phyloP scores from a whole-genome alignment of 345 rosid species.

The Trapa bicornis region DNA sequence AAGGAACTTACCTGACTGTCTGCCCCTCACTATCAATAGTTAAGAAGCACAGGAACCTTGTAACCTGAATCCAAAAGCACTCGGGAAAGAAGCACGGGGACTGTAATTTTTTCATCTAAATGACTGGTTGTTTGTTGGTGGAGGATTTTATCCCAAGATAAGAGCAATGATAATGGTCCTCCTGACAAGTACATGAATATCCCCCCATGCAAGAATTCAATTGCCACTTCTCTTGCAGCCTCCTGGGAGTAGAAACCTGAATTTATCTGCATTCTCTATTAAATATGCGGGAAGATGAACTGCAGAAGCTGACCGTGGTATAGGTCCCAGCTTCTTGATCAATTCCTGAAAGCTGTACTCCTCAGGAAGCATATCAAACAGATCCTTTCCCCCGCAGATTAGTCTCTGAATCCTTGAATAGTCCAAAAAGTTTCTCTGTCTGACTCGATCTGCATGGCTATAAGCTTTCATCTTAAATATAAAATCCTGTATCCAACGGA shows the following conservation, averaged over 20 bases:
- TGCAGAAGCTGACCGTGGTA: conserved; percentile 66
- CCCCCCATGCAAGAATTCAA: conserved; percentile 1
- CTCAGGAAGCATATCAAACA: conserved; percentile 86
- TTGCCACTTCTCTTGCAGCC: conserved; percentile 46
- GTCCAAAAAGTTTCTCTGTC: conserved; percentile 31
- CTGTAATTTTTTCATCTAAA: not conserved
- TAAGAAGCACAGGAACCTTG: not conserved
- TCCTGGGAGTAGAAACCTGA: conserved; percentile 80
- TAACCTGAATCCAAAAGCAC: not conserved
- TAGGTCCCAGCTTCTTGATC: conserved; percentile 75
- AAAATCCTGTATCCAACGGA: conserved; percentile 45
- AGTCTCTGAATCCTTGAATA: conserved; percentile 45
- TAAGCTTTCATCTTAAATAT: conserved; percentile 84
- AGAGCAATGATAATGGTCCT: not conserved
- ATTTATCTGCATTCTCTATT: conserved; percentile 63
- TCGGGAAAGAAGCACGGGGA: not conserved
- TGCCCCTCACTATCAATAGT: not conserved
- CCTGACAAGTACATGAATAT: not conserved
- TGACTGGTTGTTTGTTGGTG: not conserved
- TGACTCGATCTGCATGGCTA: conserved; percentile 88
- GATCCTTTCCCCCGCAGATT: conserved; percentile 63
- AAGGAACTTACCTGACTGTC: not conserved
- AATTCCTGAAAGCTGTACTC: conserved; percentile 63
- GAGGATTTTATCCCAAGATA: not conserved
- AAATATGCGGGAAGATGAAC: conserved; percentile 83